These are phyloP conservation scores for Alternaria triticina DNA, from an alignment of 2,329 filamentous ascomycete species.

Conservation along the genomic window DNA sequence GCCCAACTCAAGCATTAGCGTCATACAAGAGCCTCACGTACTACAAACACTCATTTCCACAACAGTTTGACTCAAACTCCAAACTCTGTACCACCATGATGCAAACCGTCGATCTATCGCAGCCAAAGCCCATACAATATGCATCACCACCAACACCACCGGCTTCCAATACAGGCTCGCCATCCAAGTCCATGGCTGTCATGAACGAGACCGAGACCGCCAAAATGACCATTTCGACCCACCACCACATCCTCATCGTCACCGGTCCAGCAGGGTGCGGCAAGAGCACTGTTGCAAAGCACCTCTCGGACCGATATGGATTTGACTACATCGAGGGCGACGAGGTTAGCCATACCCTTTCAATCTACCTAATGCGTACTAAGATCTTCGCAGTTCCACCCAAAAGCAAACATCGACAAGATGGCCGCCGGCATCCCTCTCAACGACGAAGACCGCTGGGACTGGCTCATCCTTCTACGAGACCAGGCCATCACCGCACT, in stretches of 20 bases:
- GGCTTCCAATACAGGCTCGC: conserved; percentile 34
- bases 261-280: conserved; percentile 62
- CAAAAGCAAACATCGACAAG: conserved; percentile 69
- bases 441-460: conserved; percentile 94
- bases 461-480: conserved; percentile 75
- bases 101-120: conserved; percentile 42
- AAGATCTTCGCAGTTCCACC: conserved; percentile 52
- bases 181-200: conserved; percentile 26
- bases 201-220: conserved; percentile 19
- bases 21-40: conserved; percentile 5
- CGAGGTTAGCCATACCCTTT: conserved; percentile 45
- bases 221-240: conserved; percentile 41
- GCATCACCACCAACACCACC: conserved; percentile 38
- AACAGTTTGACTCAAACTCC: conserved; percentile 3
- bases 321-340: conserved; percentile 61
- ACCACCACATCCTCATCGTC: conserved; percentile 59
- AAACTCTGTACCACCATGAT: conserved; percentile 34
- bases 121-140: conserved; percentile 39
- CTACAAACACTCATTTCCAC: not conserved
- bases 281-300: conserved; percentile 60
- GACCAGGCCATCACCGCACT: conserved; percentile 52
- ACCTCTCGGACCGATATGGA: conserved; percentile 51
- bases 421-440: conserved; percentile 86
- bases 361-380: not conserved
- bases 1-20: conserved; percentile 13